Conservation (phyloP, 2,329 filamentous ascomycete genomes). For the Cladorrhinum sp. region DNA sequence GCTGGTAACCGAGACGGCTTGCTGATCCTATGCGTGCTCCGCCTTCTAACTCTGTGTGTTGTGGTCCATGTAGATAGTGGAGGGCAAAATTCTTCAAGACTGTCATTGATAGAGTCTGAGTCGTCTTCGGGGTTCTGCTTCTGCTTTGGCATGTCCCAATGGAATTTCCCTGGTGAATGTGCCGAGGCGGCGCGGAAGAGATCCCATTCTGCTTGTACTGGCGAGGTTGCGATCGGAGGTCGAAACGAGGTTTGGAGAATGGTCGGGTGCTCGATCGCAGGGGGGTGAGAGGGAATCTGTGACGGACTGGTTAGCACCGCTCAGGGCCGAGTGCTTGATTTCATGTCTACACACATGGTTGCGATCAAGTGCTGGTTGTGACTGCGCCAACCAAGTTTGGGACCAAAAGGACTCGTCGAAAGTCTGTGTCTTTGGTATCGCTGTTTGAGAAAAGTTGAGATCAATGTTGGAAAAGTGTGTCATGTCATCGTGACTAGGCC, state of each 20-base stretch:
- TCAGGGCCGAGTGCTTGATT: neutral
- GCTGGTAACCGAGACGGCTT: constrained; percentile 11
- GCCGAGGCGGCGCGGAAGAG: constrained; percentile 9
- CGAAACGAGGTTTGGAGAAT: constrained; percentile 7
- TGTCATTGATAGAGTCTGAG: constrained; percentile 24
- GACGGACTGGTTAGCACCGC: neutral
- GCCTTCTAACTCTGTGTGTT: constrained; percentile 7
- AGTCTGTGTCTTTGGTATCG: constrained; percentile 8
- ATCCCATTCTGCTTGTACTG: constrained; percentile 16
- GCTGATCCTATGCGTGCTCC: constrained; percentile 15
- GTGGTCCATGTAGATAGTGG: constrained; percentile 7
- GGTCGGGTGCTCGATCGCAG: neutral
- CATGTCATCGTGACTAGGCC: constrained; percentile 10
- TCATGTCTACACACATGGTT: constrained; percentile 13
- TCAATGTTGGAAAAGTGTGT: constrained; percentile 2
- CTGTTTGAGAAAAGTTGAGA: constrained; percentile 7
- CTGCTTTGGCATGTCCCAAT: constrained; percentile 14
- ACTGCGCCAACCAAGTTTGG: constrained; percentile 16
- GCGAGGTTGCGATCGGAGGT: neutral
- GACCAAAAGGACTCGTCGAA: constrained; percentile 13
- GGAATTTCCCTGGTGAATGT: constrained; percentile 6
- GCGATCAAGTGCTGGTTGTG: constrained; percentile 5
- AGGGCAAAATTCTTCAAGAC: constrained; percentile 12
- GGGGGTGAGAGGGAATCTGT: constrained; percentile 1
- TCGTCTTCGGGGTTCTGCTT: constrained; percentile 23